Percentiles rank a stretch among this genome's conserved stretches.
These are phyloP conservation scores for Talaromyces borbonicus DNA, from an alignment of 495 filamentous ascomycete genomes.

Conservation along the genomic window DNA sequence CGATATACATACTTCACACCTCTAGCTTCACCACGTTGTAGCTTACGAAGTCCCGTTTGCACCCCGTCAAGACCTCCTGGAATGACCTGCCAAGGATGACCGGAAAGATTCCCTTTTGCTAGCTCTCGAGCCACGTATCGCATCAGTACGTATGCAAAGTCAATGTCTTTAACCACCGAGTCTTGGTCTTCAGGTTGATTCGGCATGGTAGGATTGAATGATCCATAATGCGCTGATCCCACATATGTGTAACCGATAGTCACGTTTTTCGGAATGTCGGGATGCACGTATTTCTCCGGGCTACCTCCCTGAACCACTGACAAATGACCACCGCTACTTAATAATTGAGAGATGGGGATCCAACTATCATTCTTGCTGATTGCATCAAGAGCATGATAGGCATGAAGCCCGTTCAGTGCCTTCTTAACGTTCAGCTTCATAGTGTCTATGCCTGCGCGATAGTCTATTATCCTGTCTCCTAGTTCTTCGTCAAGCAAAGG, in stretches of 20 bases:
- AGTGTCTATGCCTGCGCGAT: constrained; percentile 37
- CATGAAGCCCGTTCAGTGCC: constrained; percentile 5
- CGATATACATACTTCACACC: constrained; percentile 61
- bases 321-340: constrained; percentile 36
- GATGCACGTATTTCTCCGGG: constrained; percentile 16
- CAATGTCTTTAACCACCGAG: constrained; percentile 23
- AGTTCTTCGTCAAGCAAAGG: constrained; percentile 49
- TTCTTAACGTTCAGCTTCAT: constrained; percentile 12
- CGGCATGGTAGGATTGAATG: constrained; percentile 14
- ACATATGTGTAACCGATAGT: constrained; percentile 32
- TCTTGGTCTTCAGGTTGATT: constrained; percentile 16
- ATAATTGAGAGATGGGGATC: constrained; percentile 34
- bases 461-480: constrained; percentile 66
- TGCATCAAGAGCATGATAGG: constrained; percentile 49
- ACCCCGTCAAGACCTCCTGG: constrained; percentile 48
- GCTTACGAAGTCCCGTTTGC: constrained; percentile 39
- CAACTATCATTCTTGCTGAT: constrained; percentile 42
- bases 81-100: constrained; percentile 49
- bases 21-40: constrained; percentile 54
- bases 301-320: constrained; percentile 38
- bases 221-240: constrained; percentile 34
- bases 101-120: constrained; percentile 48
- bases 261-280: constrained; percentile 25
- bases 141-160: constrained; percentile 47
- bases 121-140: constrained; percentile 40